These are phyloP conservation scores for Diaporthe sp. DNA, from an alignment of 2,329 filamentous ascomycete species.

Conservation along the genomic window DNA sequence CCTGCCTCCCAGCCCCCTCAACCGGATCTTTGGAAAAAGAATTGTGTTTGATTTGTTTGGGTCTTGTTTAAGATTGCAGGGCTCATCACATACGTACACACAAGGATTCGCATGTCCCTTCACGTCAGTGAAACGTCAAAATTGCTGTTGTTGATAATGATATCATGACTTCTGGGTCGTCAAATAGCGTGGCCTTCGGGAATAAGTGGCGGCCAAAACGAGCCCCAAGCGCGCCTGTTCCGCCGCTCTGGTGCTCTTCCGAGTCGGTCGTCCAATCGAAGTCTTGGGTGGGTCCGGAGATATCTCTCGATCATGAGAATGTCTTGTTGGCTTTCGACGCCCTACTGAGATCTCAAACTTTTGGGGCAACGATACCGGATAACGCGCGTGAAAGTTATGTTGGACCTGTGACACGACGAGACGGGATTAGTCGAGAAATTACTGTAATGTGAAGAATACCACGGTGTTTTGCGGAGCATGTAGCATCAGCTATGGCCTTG, in stretches of 20 bases:
- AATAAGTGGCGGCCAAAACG: background rate
- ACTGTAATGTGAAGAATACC: background rate
- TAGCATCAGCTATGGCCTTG: background rate
- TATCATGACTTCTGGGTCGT: constrained; percentile 36
- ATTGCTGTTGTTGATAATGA: constrained; percentile 29
- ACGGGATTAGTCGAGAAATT: background rate
- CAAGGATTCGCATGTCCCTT: too few relatives aligned
- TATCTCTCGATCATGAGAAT: constrained; percentile 2
- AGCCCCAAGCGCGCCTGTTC: background rate
- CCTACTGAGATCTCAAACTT: background rate
- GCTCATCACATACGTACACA: too few relatives aligned
- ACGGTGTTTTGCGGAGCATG: constrained; percentile 19
- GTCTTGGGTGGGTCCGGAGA: background rate
- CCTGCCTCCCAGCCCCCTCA: background rate
- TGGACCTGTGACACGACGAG: background rate
- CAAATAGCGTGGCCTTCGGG: constrained; percentile 25
- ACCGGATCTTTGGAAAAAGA: background rate
- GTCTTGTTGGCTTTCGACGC: background rate
- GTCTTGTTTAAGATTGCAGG: background rate
- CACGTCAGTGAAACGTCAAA: constrained; percentile 6
- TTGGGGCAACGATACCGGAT: background rate
- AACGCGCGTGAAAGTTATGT: background rate
- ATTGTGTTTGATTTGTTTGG: too few relatives aligned
- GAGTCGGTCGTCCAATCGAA: background rate
- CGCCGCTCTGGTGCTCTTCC: background rate